These are phyloP conservation scores for Persicaria tinctoria DNA, from an alignment of 148 eudicot species.

Conservation along the genomic window DNA sequence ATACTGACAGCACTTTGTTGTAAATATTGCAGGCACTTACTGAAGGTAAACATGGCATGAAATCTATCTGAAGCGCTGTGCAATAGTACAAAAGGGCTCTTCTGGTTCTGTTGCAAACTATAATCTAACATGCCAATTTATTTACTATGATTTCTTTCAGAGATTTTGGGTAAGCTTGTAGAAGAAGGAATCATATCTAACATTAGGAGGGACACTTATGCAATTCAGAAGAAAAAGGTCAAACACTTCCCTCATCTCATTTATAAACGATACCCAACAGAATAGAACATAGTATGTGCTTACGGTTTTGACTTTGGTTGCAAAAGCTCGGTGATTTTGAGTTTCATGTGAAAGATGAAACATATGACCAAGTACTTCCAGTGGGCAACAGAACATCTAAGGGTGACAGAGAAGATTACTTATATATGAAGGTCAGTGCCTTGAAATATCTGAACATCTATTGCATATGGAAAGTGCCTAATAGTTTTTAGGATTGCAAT, in stretches of 20 bases:
- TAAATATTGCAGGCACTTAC: constrained; percentile 56
- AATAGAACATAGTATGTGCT: constrained; percentile 5
- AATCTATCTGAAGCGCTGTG: neutral
- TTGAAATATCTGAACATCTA: neutral
- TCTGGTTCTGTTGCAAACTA: neutral
- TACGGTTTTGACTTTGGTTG: neutral
- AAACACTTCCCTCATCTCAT: constrained; percentile 2
- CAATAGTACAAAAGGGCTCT: neutral
- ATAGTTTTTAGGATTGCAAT: neutral
- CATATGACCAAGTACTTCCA: constrained; percentile 27
- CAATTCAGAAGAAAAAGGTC: constrained; percentile 63
- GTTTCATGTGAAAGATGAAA: constrained; percentile 81
- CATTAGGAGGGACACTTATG: constrained; percentile 43
- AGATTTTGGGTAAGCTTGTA: constrained; percentile 79
- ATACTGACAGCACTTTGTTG: constrained; percentile 13
- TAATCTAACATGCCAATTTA: neutral
- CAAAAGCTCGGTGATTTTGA: constrained; percentile 31
- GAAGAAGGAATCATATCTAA: constrained; percentile 47
- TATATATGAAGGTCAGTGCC: constrained; percentile 78
- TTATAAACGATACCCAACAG: neutral
- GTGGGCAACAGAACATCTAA: constrained; percentile 31
- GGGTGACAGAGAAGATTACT: constrained; percentile 38
- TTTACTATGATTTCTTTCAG: constrained; percentile 32
- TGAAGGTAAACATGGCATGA: constrained; percentile 51
- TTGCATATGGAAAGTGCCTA: neutral